These are phyloP conservation scores for Daldinia loculata DNA, from an alignment of 495 filamentous ascomycete species.

Conservation along the genomic window DNA sequence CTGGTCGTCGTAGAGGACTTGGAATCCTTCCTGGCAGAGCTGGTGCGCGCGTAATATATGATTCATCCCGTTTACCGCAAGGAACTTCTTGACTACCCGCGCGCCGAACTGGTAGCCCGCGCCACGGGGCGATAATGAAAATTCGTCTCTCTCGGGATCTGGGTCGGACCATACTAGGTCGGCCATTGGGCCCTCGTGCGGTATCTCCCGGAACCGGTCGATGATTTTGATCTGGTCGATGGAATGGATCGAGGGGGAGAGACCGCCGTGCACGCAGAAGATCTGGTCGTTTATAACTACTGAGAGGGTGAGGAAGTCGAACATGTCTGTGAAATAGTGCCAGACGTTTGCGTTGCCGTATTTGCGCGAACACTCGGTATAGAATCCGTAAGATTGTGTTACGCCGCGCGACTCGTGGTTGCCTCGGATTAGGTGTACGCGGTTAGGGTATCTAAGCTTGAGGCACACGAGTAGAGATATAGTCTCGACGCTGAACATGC, in stretches of 20 bases:
- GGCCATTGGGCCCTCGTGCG: conserved; percentile 99
- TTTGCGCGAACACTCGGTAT: conserved; percentile 96
- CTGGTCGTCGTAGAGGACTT: conserved; percentile 92
- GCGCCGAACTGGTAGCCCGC: conserved; percentile 97
- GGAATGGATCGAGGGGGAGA: conserved; percentile 95
- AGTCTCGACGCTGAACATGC: conserved; percentile 95
- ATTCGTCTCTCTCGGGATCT: conserved; percentile 94
- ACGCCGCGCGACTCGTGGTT: conserved; percentile 98
- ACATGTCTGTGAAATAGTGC: conserved; percentile 99
- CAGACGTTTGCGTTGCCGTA: conserved; percentile 98
- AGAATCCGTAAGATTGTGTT: conserved; percentile 98
- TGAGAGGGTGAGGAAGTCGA: conserved; percentile 94
- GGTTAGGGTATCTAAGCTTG: conserved; percentile 90
- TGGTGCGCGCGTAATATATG: conserved; percentile 97
- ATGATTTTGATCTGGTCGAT: conserved; percentile 99
- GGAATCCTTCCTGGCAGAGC: conserved; percentile 96
- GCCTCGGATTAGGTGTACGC: conserved; percentile 91
- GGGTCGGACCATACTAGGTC: conserved; percentile 98
- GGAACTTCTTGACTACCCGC: conserved; percentile 96
- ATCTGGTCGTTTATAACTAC: conserved; percentile 99
- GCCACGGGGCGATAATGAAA: conserved; percentile 89
- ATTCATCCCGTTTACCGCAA: conserved; percentile 94
- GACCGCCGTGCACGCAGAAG: conserved; percentile 95
- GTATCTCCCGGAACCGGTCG: conserved; percentile 97
- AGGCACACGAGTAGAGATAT: conserved; percentile 95